Conservation (phyloP, 2,329 filamentous ascomycete species). For the Neopestalotiopsis rosae region DNA sequence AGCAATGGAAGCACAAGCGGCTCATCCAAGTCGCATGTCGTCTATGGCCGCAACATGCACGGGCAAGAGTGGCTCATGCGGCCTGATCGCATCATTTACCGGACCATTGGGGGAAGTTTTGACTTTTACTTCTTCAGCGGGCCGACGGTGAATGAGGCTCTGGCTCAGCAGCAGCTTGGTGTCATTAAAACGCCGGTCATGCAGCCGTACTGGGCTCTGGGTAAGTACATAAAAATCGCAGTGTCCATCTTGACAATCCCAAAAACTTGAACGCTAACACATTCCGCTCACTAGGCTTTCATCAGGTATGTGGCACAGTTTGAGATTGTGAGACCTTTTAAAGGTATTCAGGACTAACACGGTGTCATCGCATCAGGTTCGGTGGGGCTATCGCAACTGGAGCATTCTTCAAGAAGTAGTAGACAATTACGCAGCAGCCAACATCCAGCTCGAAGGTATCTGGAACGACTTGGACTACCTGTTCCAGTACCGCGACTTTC, state of each 20-base stretch:
- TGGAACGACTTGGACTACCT: conserved; percentile 78
- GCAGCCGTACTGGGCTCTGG: conserved; percentile 83
- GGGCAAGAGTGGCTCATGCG: conserved; percentile 74
- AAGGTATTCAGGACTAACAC: too few relatives aligned
- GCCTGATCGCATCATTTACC: conserved; percentile 71
- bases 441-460: conserved; percentile 75
- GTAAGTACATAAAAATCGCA: conserved; percentile 35
- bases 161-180: conserved; percentile 71
- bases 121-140: conserved; percentile 83
- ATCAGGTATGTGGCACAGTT: too few relatives aligned
- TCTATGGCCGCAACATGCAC: conserved; percentile 79
- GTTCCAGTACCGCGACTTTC: conserved; percentile 66
- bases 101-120: conserved; percentile 71
- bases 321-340: too few relatives aligned
- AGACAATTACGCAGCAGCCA: conserved; percentile 66
- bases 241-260: too few relatives aligned
- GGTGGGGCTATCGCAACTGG: conserved; percentile 83
- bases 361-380: conserved; percentile 72
- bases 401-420: conserved; percentile 69
- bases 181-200: conserved; percentile 75
- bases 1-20: too few relatives aligned
- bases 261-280: too few relatives aligned
- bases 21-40: conserved; percentile 71
- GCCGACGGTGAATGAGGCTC: conserved; percentile 70
- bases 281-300: too few relatives aligned